A percentile compares a stretch with the other conserved stretches of the same genome.
Conservation (phyloP, 805 yeast genomes). For the Ogataea allantospora region DNA sequence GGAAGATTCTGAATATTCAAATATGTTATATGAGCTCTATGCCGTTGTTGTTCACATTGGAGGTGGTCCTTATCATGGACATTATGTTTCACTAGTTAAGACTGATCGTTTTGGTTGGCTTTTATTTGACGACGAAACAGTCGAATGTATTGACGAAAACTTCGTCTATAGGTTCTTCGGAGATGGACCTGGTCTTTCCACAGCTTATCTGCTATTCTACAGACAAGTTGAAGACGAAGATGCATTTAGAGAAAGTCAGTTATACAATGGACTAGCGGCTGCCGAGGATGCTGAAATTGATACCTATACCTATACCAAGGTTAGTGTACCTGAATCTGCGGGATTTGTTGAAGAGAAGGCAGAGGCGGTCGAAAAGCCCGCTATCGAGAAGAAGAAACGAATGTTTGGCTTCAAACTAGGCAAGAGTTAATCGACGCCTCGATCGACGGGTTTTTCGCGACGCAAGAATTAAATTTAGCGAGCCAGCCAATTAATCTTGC, state of each 20-base stretch:
- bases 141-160: conserved; percentile 79
- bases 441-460: conserved; percentile 1
- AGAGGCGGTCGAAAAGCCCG: not conserved
- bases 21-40: conserved; percentile 72
- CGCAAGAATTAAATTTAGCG: no score
- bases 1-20: conserved; percentile 46
- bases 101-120: conserved; percentile 83
- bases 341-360: not conserved
- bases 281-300: conserved; percentile 19
- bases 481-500: conserved; percentile 1
- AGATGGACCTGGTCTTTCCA: conserved; percentile 80
- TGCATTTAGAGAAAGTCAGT: conserved; percentile 27
- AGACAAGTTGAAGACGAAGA: conserved; percentile 50
- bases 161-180: conserved; percentile 87
- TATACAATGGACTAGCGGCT: conserved; percentile 32
- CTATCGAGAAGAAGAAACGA: conserved; percentile 6
- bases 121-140: conserved; percentile 92
- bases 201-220: conserved; percentile 89
- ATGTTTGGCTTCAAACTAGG: conserved; percentile 10
- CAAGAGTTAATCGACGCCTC: conserved; percentile 7
- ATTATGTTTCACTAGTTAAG: conserved; percentile 84
- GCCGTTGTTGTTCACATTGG: conserved; percentile 94
- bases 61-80: conserved; percentile 98
- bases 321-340: not conserved
- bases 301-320: conserved; percentile 2